These are phyloP conservation scores for Dioscorea alata DNA, from an alignment of 106 monocot species.

Conservation along the genomic window DNA sequence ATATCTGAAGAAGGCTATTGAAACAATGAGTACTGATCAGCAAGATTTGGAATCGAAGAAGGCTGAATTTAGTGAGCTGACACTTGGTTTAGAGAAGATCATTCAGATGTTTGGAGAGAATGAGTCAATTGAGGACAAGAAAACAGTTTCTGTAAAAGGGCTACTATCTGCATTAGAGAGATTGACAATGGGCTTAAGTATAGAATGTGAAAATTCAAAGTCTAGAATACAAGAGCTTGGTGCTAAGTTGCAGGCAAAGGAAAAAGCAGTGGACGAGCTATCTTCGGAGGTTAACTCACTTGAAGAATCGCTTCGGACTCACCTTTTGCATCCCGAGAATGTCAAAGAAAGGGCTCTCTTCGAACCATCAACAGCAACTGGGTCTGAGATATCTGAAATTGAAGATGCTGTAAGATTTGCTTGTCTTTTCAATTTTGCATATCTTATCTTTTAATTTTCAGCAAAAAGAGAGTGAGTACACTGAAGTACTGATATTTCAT, in stretches of 20 bases:
- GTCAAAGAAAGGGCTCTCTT: conserved; percentile 50
- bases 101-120: conserved; percentile 47
- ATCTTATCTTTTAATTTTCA: neutral
- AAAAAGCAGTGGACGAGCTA: conserved; percentile 51
- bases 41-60: conserved; percentile 45
- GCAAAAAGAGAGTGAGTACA: too few relatives aligned
- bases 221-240: conserved; percentile 59
- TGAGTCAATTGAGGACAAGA: conserved; percentile 45
- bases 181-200: conserved; percentile 22
- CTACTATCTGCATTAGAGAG: conserved; percentile 56
- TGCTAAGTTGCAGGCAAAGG: conserved; percentile 52
- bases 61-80: conserved; percentile 42
- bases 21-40: conserved; percentile 16
- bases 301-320: conserved; percentile 51
- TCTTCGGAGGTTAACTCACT: conserved; percentile 55
- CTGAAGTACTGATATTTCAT: too few relatives aligned
- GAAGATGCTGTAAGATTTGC: conserved; percentile 62
- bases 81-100: conserved; percentile 46
- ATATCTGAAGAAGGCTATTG: conserved; percentile 43
- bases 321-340: conserved; percentile 32
- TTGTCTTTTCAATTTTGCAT: neutral
- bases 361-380: conserved; percentile 48
- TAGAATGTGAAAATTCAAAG: conserved; percentile 57
- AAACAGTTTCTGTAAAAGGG: conserved; percentile 25
- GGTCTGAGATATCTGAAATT: conserved; percentile 81